Conservation (phyloP, 805 yeast species). For the Wickerhamiella allomyrinae region DNA sequence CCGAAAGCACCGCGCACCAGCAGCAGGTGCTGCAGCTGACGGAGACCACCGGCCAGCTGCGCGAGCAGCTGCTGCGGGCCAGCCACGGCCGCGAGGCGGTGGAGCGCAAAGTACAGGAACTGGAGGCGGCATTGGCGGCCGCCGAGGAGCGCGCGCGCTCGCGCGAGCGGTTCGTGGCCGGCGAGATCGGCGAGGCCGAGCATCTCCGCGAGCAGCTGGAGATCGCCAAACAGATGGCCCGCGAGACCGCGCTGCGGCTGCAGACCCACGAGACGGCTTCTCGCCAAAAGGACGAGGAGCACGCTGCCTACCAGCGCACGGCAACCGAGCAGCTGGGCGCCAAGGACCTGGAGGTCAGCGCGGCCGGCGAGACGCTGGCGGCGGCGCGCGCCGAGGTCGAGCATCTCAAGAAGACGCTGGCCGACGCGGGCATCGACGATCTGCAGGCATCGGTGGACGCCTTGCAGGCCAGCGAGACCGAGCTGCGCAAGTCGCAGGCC, state of each 20-base stretch:
- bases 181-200: neutral
- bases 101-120: neutral
- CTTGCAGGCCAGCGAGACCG: neutral
- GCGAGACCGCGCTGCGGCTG: neutral
- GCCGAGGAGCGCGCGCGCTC: neutral
- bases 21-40: constrained; percentile 12
- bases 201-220: neutral
- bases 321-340: neutral
- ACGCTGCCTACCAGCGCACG: neutral
- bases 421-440: constrained; percentile 1
- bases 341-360: neutral
- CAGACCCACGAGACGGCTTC: neutral
- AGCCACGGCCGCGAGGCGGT: neutral
- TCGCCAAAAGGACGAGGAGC: neutral
- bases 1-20: constrained; percentile 42
- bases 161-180: neutral
- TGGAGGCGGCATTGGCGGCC: neutral
- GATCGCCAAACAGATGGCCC: neutral
- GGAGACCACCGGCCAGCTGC: constrained; percentile 40
- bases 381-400: neutral
- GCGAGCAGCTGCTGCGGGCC: constrained; percentile 1
- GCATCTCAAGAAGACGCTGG: neutral
- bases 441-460: neutral
- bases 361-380: neutral
- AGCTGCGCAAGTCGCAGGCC: neutral